Evolutionary conservation across 129 eudicot genomes (phyloP).

Genomic region (Chrysanthemum seticuspe): DNA sequence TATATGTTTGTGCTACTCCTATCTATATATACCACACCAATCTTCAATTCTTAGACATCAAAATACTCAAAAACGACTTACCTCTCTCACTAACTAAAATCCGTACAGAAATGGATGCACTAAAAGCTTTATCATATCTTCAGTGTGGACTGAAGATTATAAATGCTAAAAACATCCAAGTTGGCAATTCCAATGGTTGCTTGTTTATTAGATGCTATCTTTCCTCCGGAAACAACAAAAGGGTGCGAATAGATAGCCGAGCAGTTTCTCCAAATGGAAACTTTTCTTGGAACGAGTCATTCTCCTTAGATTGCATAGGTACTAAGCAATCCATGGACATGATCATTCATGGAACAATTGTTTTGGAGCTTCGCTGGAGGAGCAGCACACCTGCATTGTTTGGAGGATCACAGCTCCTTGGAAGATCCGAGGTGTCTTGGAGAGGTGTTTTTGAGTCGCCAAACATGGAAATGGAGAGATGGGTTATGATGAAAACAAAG

Average conservation of each 20-base stretch:
- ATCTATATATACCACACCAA: conserved; percentile 12
- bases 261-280: conserved; percentile 37
- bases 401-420: conserved; percentile 54
- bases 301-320: conserved; percentile 61
- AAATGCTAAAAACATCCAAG: conserved; percentile 54
- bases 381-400: conserved; percentile 22
- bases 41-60: not conserved
- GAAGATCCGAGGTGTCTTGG: conserved; percentile 59
- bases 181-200: conserved; percentile 24
- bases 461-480: conserved; percentile 44
- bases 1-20: conserved; percentile 5
- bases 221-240: conserved; percentile 53
- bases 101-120: conserved; percentile 35
- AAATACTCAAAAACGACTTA: conserved; percentile 2
- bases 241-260: conserved; percentile 46
- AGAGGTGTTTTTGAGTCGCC: conserved; percentile 43
- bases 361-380: conserved; percentile 50
- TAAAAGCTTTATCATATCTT: conserved; percentile 30
- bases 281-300: conserved; percentile 45
- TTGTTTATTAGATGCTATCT: conserved; percentile 71
- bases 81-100: conserved; percentile 14
- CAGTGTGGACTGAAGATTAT: conserved; percentile 49
- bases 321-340: conserved; percentile 34
- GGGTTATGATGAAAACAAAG: conserved; percentile 49
- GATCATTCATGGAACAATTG: conserved; percentile 38